These are phyloP conservation scores for Neonectria punicea DNA, from an alignment of 2,329 filamentous ascomycete species.

Conservation along the genomic window DNA sequence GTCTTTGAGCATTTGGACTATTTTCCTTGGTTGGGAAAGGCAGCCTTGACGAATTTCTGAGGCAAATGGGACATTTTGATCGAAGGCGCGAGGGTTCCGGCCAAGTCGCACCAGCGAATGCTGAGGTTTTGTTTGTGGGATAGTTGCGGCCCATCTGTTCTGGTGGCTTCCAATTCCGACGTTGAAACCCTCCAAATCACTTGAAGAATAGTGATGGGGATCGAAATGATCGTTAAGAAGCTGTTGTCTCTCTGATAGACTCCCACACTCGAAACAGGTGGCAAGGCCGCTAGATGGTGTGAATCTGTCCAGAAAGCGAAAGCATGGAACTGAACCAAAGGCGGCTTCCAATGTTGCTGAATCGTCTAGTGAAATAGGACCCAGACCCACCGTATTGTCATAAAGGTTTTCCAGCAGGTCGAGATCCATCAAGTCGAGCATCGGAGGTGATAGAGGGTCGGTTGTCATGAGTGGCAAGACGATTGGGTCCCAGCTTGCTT, in stretches of 20 bases:
- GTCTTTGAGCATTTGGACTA: slow-evolving; percentile 1
- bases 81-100: neutral
- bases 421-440: neutral
- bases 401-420: neutral
- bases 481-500: neutral
- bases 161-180: neutral
- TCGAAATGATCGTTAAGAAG: neutral
- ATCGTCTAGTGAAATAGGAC: neutral
- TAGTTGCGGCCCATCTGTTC: neutral
- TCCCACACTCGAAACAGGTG: neutral
- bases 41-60: neutral
- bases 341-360: neutral
- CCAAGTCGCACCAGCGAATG: neutral
- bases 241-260: neutral
- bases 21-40: neutral
- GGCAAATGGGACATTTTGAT: neutral
- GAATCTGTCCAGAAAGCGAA: neutral
- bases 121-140: neutral
- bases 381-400: neutral
- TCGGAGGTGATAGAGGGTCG: neutral
- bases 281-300: neutral
- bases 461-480: too few species aligned
- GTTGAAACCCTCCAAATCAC: too few species aligned
- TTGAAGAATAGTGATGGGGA: neutral
- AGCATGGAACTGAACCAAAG: neutral